A percentile compares a stretch with the other conserved stretches of the same genome.
Conservation (phyloP, 2,329 filamentous ascomycete genomes). For the Colletotrichum caudatum region DNA sequence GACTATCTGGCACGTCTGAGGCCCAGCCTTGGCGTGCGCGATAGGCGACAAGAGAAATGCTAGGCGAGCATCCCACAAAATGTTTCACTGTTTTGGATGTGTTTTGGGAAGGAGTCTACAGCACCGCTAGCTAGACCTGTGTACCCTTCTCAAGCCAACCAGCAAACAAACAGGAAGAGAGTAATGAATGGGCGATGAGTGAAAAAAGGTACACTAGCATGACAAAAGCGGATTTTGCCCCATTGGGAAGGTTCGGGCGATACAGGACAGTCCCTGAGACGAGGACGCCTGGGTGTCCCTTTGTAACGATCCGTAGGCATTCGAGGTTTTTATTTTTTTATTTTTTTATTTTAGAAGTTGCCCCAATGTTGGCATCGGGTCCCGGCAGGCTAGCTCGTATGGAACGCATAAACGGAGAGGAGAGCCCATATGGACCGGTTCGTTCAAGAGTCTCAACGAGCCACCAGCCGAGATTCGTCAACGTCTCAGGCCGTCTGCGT, state of each 20-base stretch:
- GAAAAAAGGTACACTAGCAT: background rate
- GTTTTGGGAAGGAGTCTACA: constrained; percentile 29
- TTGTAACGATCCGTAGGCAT: background rate
- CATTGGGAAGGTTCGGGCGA: constrained; percentile 12
- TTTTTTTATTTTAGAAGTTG: constrained; percentile 32
- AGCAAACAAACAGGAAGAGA: constrained; percentile 25
- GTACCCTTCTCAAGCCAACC: constrained; percentile 19
- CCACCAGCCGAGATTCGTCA: constrained; percentile 23
- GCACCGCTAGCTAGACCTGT: constrained; percentile 14
- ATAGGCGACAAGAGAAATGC: constrained; percentile 31
- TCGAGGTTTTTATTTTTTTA: background rate
- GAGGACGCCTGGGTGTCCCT: constrained; percentile 10
- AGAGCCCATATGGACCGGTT: constrained; percentile 21
- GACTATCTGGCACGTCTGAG: constrained; percentile 33
- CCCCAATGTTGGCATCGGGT: background rate
- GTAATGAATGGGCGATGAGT: background rate
- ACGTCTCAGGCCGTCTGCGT: constrained; percentile 36
- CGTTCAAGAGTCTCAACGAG: constrained; percentile 27
- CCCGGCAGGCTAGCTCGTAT: background rate
- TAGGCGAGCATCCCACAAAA: constrained; percentile 13
- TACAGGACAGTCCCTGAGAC: constrained; percentile 14
- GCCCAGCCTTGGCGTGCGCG: constrained; percentile 33
- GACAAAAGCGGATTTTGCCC: constrained; percentile 7
- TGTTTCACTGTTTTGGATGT: constrained; percentile 39
- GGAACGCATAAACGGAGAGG: constrained; percentile 32